Evolutionary conservation across 2,329 filamentous ascomycete species (phyloP), one percentile per base, ranked within the genome.

Genomic region (Fusarium illudens): DNA sequence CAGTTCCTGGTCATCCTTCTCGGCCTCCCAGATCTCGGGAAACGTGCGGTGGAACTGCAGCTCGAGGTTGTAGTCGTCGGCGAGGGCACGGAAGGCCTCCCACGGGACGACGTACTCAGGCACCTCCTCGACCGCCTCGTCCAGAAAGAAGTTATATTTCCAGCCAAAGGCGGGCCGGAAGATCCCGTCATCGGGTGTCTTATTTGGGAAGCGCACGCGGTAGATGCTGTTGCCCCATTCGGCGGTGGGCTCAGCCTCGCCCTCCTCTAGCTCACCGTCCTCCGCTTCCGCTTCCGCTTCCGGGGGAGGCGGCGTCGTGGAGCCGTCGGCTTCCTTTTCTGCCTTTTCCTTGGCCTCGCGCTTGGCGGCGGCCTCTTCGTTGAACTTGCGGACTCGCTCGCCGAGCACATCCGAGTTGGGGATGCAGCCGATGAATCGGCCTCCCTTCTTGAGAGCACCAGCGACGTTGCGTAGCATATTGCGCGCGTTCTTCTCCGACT

Each of bases 91-190:
- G 82, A 99, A 98, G 1, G 94, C 94, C 78, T 97, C 94, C 95
- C 96, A 99, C 0, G 96, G 96, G 1, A 99, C 96, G 2, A 99
- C 95, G 77, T 97, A 99, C 81, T 99, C 96, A 3, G 96, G 95
- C 8, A 97, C 93, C 76, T 94, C 92, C 78, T 98, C 95, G 19
- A 99, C 96, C 0, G 96, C 96, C 80, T 99, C 96, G 74, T 96
- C 90, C 59, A 99, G 89, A 79, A 94, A 97, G 83, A 97, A 99
- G 76, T 89, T 97, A 82, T 99, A 99, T 79, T 96, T 97, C 94
- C 96, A 98, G 51, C 95, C 96, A 76, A 94, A 98, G 0, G 96
- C 93, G 6, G 96, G 96, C 6, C 96, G 90, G 82, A 99, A 99
- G 30, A 96, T 86, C 55, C 96, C 96, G 76, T 97, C 93, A 19